Evolutionary conservation across 2,329 filamentous ascomycete genomes (phyloP), one percentile per base, ranked within the genome.

Genomic region (Trichoderma sp.): DNA sequence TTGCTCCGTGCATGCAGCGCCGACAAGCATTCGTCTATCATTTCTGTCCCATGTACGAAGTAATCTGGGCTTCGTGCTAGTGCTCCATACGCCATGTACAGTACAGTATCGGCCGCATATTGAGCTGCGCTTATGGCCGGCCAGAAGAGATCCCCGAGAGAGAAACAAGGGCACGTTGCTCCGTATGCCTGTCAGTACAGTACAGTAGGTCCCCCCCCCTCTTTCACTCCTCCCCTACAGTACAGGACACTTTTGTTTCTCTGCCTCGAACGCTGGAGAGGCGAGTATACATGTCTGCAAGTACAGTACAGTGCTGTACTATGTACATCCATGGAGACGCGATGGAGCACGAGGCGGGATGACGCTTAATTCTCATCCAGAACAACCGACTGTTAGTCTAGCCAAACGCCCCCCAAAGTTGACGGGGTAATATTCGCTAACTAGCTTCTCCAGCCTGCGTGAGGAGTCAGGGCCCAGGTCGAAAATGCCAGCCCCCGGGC

Each of bases 121-220:
- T 64, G 60, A 64, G 48, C 48, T 64, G 35, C 19, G 60, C 60
- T 54, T 64, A 64, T 56, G 61, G 50, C 50, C 61, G 61, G 61
- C 22, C 50, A 22, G 15, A 39, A 35, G 32, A 53, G 32, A 42
- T 42, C 48, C 34, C 35, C 34, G 60, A 53, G 32, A 37, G 34
- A 37, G 5, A 13, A 10, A 17, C 34, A 25, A 53, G 45, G 59
- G 59, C 48, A 34, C 19, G 48, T 53, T 53, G 32, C 48, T 64
- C 60, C 48, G 48, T 29, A 64, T 37, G 59, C 22, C 45, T 64
- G 45, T 27, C 29, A 53, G 60, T 53, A 52, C 48, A 35, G 58
- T 50, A 56, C 35, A 17, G 32, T 54, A 56, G 37, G 61, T 27
- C 32, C n/a, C 27, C 50, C n/a, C n/a, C n/a, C n/a, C n/a, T n/a